A percentile compares a stretch with the other conserved stretches of the same genome.
These are phyloP conservation scores for Cinnamomum chago DNA, from an alignment of 164 flowering plant genomes.

Conservation along the genomic window DNA sequence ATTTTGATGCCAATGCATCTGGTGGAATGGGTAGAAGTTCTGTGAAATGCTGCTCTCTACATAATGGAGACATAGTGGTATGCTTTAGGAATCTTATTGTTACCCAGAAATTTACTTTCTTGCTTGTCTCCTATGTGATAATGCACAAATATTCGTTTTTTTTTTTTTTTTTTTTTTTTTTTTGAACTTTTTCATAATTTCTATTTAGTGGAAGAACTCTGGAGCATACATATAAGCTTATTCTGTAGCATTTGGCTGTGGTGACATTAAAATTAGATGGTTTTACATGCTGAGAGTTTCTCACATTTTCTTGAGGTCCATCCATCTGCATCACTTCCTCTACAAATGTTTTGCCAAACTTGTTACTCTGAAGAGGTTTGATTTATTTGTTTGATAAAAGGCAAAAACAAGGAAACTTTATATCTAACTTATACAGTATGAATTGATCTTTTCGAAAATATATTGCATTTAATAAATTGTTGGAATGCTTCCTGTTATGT, in stretches of 20 bases:
- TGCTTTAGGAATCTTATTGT: constrained; percentile 16
- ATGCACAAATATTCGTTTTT: neutral
- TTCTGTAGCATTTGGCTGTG: too few relatives aligned
- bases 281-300: neutral
- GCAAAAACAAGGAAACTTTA: neutral
- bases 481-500: neutral
- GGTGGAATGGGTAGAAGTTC: constrained; percentile 83
- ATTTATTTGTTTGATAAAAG: neutral
- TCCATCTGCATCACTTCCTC: neutral
- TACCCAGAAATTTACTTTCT: neutral
- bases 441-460: too few relatives aligned
- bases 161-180: too few relatives aligned
- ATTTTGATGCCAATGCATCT: constrained; percentile 68
- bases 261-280: neutral
- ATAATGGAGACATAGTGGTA: constrained; percentile 98
- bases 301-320: neutral
- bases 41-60: constrained; percentile 65
- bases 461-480: neutral
- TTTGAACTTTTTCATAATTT: neutral
- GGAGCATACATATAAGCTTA: neutral
- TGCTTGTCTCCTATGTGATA: neutral
- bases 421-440: neutral
- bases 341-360: neutral
- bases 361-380: neutral
- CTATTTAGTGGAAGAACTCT: neutral